Conservation (phyloP, 2,329 filamentous ascomycete genomes). For the Cladophialophora chaetospira region DNA sequence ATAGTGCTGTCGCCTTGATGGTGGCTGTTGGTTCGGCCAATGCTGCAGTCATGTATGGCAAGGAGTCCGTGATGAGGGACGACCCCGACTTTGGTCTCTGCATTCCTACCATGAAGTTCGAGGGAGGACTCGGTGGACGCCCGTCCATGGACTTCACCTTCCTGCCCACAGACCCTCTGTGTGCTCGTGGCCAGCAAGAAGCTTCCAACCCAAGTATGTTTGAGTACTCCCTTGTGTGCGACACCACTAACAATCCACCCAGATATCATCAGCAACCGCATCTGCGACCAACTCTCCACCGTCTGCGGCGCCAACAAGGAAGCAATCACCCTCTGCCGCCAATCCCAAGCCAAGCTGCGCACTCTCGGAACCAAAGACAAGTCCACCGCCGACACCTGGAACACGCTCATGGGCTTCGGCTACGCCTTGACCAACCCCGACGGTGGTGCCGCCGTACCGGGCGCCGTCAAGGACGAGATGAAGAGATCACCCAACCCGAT, state of each 20-base stretch:
- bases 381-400: conserved; percentile 47
- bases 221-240: not conserved
- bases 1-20: conserved; percentile 21
- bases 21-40: conserved; percentile 23
- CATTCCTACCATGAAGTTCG: conserved; percentile 59
- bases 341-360: conserved; percentile 56
- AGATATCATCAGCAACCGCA: conserved; percentile 71
- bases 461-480: conserved; percentile 13
- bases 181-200: conserved; percentile 64
- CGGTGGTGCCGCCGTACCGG: conserved; percentile 15
- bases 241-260: not conserved
- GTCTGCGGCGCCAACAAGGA: conserved; percentile 65
- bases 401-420: conserved; percentile 42
- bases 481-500: conserved; percentile 17
- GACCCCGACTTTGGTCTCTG: conserved; percentile 52
- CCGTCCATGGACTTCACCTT: conserved; percentile 64
- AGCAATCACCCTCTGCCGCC: conserved; percentile 56
- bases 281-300: conserved; percentile 69
- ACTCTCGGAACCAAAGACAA: conserved; percentile 46
- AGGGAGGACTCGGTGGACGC: conserved; percentile 56
- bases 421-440: conserved; percentile 27
- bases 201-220: conserved; percentile 60
- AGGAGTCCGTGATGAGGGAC: conserved; percentile 30
- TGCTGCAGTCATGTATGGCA: conserved; percentile 27
- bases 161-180: conserved; percentile 64